A percentile compares a stretch with the other conserved stretches of the same genome.
Conservation (phyloP, 768 basidiomycete genomes). For the Panus rudis region DNA sequence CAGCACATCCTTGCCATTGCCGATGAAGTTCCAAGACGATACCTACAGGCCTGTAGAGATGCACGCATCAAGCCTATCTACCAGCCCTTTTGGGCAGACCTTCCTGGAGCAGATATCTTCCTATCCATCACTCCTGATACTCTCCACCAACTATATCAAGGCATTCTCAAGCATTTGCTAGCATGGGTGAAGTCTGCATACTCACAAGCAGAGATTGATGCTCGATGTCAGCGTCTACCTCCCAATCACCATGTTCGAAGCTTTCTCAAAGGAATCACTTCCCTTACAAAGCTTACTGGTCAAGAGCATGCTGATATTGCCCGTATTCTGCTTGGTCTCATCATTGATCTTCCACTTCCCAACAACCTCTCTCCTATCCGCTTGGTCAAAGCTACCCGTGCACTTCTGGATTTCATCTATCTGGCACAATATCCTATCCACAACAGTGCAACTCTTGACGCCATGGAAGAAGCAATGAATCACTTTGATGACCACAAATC, state of each 20-base stretch:
- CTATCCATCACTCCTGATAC: slow-evolving; percentile 20
- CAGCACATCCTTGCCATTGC: slow-evolving; percentile 3
- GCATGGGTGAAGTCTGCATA: slow-evolving; percentile 15
- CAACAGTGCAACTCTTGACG: slow-evolving; percentile 4
- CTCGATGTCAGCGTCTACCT: slow-evolving; percentile 13
- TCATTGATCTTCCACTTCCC: no score
- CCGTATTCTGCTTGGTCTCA: slow-evolving; percentile 15
- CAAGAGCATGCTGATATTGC: slow-evolving; percentile 19
- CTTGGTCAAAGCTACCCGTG: slow-evolving; percentile 11
- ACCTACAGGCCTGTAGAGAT: slow-evolving; percentile 7
- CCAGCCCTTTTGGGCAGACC: slow-evolving; percentile 19
- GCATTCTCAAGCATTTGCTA: slow-evolving; percentile 22
- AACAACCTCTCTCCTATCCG: slow-evolving; percentile 1
- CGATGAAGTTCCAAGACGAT: neutral
- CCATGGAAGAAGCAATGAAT: slow-evolving; percentile 8
- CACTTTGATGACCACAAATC: slow-evolving; percentile 18
- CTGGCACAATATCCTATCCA: slow-evolving; percentile 18
- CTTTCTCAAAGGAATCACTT: slow-evolving; percentile 18
- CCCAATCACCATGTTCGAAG: slow-evolving; percentile 15
- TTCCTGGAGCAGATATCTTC: slow-evolving; percentile 20
- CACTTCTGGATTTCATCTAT: slow-evolving; percentile 21
- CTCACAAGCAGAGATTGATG: slow-evolving; percentile 11
- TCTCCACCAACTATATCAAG: slow-evolving; percentile 25
- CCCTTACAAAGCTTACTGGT: slow-evolving; percentile 15
- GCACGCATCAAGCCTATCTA: slow-evolving; percentile 15